These are phyloP conservation scores for Prunus campanulata DNA, from an alignment of 306 rosid species.

Conservation along the genomic window DNA sequence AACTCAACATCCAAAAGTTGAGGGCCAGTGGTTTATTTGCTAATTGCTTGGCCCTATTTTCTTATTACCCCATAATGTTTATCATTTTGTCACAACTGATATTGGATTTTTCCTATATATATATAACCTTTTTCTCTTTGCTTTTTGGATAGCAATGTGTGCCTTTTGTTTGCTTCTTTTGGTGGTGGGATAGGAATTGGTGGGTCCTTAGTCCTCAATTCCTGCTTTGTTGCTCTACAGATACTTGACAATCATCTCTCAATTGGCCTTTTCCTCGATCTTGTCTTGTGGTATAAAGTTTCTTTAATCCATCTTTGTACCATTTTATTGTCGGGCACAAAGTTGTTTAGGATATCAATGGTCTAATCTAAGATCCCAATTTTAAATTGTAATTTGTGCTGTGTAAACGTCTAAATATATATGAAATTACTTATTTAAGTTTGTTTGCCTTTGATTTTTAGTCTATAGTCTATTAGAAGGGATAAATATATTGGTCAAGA, in stretches of 20 bases:
- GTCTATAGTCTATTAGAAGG: no score
- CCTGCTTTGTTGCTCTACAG: neutral
- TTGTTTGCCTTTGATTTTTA: no score
- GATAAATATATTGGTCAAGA: no score
- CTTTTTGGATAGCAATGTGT: neutral
- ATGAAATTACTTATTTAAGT: no score
- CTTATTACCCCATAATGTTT: neutral
- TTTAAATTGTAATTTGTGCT: neutral
- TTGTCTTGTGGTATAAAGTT: neutral
- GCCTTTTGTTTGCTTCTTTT: neutral
- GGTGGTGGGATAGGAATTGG: neutral
- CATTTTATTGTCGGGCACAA: neutral
- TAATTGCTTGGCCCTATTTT: neutral
- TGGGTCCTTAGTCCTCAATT: neutral
- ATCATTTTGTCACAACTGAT: slow-evolving; percentile 4
- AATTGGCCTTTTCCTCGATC: neutral
- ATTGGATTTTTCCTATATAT: neutral
- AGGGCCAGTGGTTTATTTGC: slow-evolving; percentile 10
- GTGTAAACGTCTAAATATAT: no score
- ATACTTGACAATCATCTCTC: neutral
- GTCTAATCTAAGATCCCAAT: neutral
- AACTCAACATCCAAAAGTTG: slow-evolving; percentile 22
- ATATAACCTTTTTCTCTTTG: neutral
- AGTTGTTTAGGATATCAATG: neutral
- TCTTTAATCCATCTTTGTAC: neutral